Base-by-base conservation (phyloP, 169 alveolate species). In the Eimeria maxima region DNA sequence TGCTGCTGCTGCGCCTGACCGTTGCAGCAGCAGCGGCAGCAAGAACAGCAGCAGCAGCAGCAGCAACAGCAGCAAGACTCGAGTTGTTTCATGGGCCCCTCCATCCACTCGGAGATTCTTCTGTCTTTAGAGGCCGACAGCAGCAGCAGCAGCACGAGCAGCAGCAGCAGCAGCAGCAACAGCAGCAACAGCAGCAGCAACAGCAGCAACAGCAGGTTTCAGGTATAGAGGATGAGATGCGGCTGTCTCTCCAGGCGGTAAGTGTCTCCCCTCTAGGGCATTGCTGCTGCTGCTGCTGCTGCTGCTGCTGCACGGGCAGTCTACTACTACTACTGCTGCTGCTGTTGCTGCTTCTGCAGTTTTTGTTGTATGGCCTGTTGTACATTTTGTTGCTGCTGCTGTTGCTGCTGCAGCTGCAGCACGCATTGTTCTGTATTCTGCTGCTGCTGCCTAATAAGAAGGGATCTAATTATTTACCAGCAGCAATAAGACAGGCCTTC, bases 241-340 rank as follows among this genome's bases (percentile, higher is more conserved):
- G 84, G 84, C 84, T 73, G 84, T 33, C 53, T 29, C 84, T 8
- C 24, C 84, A 73, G 84, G 84, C 84, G 29, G 84, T 73, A 73
- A 44, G 84, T 65, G 5, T 7, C 76, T 27, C 76, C 33, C 0
- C n/a, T 22, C 0, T 65, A 13, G 42, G 57, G 18, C 11, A 11
- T 50, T 50, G 57, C 57, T 50, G 57, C 11, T 50, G 18, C 11
- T 50, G 57, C 57, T 50, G 57, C 57, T 50, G 57, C 57, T 50
- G 57, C 57, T 57, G 67, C 67, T 57, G 67, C 67, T 57, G n/a
- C 24, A 14, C 18, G n/a, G 7, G 18, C 16, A 18, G 7, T 7
- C 10, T 14, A 24, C 24, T 57, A 24, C 67, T 57, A 24, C 67
- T 57, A 24, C 22, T 57, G 81, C 24, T 7, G 13, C 53, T 71